Evolutionary conservation across 2,329 filamentous ascomycete genomes (phyloP), one percentile per base, ranked within the genome.

Genomic region (Clarireedia hainanense): DNA sequence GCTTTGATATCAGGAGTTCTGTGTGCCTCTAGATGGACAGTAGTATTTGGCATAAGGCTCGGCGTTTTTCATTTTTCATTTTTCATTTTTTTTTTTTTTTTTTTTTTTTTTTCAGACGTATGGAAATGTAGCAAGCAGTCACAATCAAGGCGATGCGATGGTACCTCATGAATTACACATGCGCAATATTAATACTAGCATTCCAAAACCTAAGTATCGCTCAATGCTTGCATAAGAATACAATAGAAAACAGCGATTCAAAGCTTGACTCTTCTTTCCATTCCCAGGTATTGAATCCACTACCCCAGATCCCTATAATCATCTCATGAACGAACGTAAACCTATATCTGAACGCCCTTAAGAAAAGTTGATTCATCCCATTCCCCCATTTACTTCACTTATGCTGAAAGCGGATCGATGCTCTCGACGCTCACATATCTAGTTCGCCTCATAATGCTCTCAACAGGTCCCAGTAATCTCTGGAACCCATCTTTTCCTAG

Each of bases 401-500:
- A 47, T 69, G 70, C 61, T 81, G 76, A 63, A 42, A 88, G 74
- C 24, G 85, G 85, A 68, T 88, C 85, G 69, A 87, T 77, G 64
- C 84, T 80, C 68, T 87, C 82, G 6, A 85, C 81, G 5, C 81
- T 70, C 58, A 79, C 75, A 63, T 85, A 85, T 67, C 78, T 77
- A 47, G 81, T 69, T 67, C 94, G 82, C 71, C 94, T 81, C 89
- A 99, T 90, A 69, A 97, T 95, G 59, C 90, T 86, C 73, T 96
- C 91, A 27, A 97, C 91, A 0, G 92, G 91, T 2, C 94, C 94
- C 36, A 99, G 76, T 65, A 99, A 75, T 64, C 94, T 80, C 75
- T 96, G 92, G 74, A 99, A 99, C 5, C 92, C 94, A 65, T 90
- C 89, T 73, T 96, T 95, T 63, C 91, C 91, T 48, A 99, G 76